Percentiles rank a stretch among this genome's conserved stretches.
Conservation (phyloP, 352 stramenopile species). For the Thalassiosira sp. region DNA sequence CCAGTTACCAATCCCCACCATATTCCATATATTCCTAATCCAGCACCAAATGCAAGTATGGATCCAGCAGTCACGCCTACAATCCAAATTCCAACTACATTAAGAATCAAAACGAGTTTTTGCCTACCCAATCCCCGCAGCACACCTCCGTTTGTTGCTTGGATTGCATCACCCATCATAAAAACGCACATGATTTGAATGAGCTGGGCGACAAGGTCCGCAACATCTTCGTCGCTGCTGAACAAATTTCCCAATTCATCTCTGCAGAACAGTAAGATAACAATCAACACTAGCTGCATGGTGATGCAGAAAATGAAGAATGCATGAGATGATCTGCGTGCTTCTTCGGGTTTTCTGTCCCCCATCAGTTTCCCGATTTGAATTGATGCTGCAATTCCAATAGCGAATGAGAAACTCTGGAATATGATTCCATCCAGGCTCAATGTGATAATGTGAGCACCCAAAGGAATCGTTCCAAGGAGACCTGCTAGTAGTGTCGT, state of each 20-base stretch:
- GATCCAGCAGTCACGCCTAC: slow-evolving; percentile 41
- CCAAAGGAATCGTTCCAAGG: slow-evolving; percentile 39
- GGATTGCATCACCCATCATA: slow-evolving; percentile 50
- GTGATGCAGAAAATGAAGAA: slow-evolving; percentile 28
- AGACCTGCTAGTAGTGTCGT: slow-evolving; percentile 47
- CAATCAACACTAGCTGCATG: slow-evolving; percentile 26
- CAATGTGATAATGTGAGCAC: slow-evolving; percentile 54
- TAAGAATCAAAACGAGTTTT: slow-evolving; percentile 44
- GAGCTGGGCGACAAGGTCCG: slow-evolving; percentile 35
- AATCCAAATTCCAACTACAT: slow-evolving; percentile 56
- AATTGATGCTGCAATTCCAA: slow-evolving; percentile 54
- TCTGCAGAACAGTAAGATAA: slow-evolving; percentile 28
- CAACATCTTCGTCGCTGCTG: slow-evolving; percentile 52
- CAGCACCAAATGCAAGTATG: slow-evolving; percentile 44
- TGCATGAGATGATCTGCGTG: slow-evolving; percentile 29
- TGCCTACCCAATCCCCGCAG: slow-evolving; percentile 54
- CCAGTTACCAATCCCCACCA: slow-evolving; percentile 50
- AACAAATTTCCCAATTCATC: slow-evolving; percentile 42
- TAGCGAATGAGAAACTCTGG: slow-evolving; percentile 56
- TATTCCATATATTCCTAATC: slow-evolving; percentile 36
- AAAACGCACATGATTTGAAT: slow-evolving; percentile 57
- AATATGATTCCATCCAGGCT: slow-evolving; percentile 50
- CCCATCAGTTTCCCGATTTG: slow-evolving; percentile 51
- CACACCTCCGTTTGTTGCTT: slow-evolving; percentile 40
- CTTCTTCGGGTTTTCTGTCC: slow-evolving; percentile 37